Conservation (phyloP, 106 monocot genomes). For the Dioscorea alata region DNA sequence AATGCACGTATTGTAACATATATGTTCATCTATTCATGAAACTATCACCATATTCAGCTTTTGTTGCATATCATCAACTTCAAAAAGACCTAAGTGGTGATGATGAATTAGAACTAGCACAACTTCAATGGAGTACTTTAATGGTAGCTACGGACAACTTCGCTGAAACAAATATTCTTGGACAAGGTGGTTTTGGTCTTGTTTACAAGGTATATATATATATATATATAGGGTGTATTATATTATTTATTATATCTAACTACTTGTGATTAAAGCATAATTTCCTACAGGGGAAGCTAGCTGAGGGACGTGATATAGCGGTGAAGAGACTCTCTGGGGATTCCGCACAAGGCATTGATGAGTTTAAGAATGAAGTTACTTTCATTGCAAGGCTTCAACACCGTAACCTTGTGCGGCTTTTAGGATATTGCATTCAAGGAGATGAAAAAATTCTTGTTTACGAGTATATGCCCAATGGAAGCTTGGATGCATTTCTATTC, state of each 20-base stretch:
- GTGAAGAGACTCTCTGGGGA: slow-evolving; percentile 18
- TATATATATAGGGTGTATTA: background rate
- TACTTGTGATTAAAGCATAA: too few relatives aligned
- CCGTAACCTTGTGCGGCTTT: slow-evolving; percentile 15
- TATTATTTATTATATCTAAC: too few relatives aligned
- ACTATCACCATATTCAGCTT: too few relatives aligned
- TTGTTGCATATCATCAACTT: too few relatives aligned
- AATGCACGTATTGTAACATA: too few relatives aligned
- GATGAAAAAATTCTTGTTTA: slow-evolving; percentile 29
- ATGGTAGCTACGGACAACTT: slow-evolving; percentile 17
- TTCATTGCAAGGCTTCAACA: too few relatives aligned
- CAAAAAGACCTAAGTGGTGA: background rate
- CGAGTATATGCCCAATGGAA: slow-evolving; percentile 27
- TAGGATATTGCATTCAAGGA: slow-evolving; percentile 28
- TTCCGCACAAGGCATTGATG: slow-evolving; percentile 22
- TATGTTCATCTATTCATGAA: too few relatives aligned
- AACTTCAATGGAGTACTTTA: slow-evolving; percentile 10
- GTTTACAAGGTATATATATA: slow-evolving; percentile 28
- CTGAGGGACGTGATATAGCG: slow-evolving; percentile 18
- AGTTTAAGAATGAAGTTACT: too few relatives aligned
- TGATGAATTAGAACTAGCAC: slow-evolving; percentile 8
- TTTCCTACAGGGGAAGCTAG: slow-evolving; percentile 9
- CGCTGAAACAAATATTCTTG: slow-evolving; percentile 14
- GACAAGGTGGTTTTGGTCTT: slow-evolving; percentile 34
- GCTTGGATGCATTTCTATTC: slow-evolving; percentile 28